Evolutionary conservation across 2,329 filamentous ascomycete genomes (phyloP), one percentile per base, ranked within the genome.

Genomic region (Aspergillus fumigatiaffinis): DNA sequence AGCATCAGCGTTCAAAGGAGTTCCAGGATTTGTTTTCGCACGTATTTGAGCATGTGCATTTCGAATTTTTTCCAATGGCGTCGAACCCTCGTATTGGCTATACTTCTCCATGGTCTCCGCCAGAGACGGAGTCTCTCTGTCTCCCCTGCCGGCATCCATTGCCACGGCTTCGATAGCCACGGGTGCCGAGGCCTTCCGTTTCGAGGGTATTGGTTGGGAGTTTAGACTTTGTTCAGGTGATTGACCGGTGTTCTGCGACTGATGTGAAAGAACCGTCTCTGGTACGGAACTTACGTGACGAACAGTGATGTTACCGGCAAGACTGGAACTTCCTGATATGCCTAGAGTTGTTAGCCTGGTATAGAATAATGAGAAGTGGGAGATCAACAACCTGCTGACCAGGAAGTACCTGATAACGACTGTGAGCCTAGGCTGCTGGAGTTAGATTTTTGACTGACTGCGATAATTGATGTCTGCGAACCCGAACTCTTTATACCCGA

Each of bases 31-130:
- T n/a, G 53, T 52, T 51, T 61, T 67, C 26, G 67, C 66, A n/a
- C 60, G 62, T 32, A 72, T 56, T 38, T 67, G 63, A 21, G 66
- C 70, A 57, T 71, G 66, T 12, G 66, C 60, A 53, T 69, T 72
- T 50, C 53, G 63, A 50, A 74, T 60, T 51, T 69, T 73, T 54
- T 74, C 72, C 20, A 63, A 59, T 5, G 66, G 66, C 4, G 67
- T 71, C 3, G 67, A 63, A 7, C 67, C 71, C 46, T 67, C 61
- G 44, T 68, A 58, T 50, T 72, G 62, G 51, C 63, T 63, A 47
- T 65, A 68, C 55, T 66, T 68, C 32, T 67, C 64, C 59, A 68
- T 60, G 21, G 59, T 59, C 7, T 67, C 63, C 10, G 65, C 57
- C 12, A 61, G 48, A 20, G 68, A 64, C 23, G 53, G 51, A 23